Conservation (phyloP, 352 stramenopile genomes). For the Pythium pyrilobum region DNA sequence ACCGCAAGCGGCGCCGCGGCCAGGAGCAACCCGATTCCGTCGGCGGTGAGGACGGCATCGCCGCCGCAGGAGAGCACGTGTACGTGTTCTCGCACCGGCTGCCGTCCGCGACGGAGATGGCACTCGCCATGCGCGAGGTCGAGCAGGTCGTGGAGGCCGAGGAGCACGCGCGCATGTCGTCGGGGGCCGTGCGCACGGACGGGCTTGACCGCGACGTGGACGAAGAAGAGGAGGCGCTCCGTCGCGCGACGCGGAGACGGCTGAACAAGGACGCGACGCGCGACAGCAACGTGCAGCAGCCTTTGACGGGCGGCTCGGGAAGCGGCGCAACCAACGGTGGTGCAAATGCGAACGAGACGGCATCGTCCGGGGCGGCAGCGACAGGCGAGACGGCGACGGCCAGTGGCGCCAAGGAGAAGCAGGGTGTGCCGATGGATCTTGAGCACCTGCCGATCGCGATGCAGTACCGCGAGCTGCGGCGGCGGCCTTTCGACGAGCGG, state of each 20-base stretch:
- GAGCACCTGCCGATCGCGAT: conserved; percentile 82
- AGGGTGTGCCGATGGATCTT: conserved; percentile 60
- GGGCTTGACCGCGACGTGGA: conserved; percentile 57
- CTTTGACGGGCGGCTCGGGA: conserved; percentile 17
- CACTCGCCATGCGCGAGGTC: conserved; percentile 72
- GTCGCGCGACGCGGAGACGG: conserved; percentile 18
- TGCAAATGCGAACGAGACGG: too few species aligned
- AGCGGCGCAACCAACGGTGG: not conserved
- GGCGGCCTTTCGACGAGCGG: conserved; percentile 85
- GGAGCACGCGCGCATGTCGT: conserved; percentile 79
- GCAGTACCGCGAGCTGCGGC: conserved; percentile 91
- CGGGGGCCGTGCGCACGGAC: conserved; percentile 83
- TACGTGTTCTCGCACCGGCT: conserved; percentile 88
- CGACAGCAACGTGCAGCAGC: conserved; percentile 25
- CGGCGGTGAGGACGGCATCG: conserved; percentile 5
- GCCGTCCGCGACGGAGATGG: conserved; percentile 65
- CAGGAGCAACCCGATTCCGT: conserved; percentile 2
- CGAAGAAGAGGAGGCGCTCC: conserved; percentile 28
- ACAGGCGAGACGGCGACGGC: conserved; percentile 4
- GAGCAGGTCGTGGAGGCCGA: conserved; percentile 76
- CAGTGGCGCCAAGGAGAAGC: conserved; percentile 19
- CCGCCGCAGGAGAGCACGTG: conserved; percentile 26
- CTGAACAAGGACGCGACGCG: conserved; percentile 51
- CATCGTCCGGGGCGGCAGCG: conserved; percentile 1
- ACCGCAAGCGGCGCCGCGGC: conserved; percentile 22